These are phyloP conservation scores for Violaceomyces palustris DNA, from an alignment of 1,284 basidiomycete genomes.

Conservation along the genomic window DNA sequence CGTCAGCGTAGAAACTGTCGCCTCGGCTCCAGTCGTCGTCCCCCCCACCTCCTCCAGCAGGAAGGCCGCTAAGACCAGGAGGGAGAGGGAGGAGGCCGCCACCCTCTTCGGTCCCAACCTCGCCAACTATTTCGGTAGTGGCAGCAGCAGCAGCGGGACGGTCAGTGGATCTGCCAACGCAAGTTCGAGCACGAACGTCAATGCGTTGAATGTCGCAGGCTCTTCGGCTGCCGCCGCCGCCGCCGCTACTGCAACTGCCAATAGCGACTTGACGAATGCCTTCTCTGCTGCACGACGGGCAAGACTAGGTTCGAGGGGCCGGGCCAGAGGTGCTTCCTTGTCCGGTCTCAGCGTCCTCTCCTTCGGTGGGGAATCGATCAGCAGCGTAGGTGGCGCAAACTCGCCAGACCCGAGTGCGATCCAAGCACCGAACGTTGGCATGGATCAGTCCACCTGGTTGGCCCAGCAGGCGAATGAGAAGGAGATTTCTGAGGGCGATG, in stretches of 20 bases:
- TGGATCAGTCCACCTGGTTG: conserved; percentile 18
- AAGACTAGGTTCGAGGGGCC: conserved; percentile 35
- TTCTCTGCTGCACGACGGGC: conserved; percentile 10
- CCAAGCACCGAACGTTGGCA: conserved; percentile 9
- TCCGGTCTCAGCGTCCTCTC: conserved; percentile 38
- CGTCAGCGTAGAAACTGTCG: not conserved
- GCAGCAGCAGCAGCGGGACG: conserved; percentile 28
- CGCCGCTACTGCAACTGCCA: not conserved
- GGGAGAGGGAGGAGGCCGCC: conserved; percentile 38
- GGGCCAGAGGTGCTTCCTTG: conserved; percentile 39
- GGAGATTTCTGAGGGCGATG: conserved; percentile 1
- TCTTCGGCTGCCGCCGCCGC: conserved; percentile 4
- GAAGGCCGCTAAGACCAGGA: conserved; percentile 14
- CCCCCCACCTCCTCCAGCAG: conserved; percentile 7
- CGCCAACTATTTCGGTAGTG: conserved; percentile 42
- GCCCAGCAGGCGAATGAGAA: conserved; percentile 3
- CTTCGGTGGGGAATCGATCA: conserved; percentile 27
- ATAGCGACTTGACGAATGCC: not conserved
- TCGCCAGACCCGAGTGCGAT: conserved; percentile 2
- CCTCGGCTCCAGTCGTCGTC: not conserved
- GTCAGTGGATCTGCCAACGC: conserved; percentile 14
- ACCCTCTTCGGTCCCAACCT: conserved; percentile 44
- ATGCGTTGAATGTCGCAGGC: conserved; percentile 3
- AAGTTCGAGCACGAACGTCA: conserved; percentile 34
- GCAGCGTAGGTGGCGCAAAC: conserved; percentile 22